phyloP scores from a whole-genome alignment of 192 early-diverging fungal genomes.

The Dissophora ornata region DNA sequence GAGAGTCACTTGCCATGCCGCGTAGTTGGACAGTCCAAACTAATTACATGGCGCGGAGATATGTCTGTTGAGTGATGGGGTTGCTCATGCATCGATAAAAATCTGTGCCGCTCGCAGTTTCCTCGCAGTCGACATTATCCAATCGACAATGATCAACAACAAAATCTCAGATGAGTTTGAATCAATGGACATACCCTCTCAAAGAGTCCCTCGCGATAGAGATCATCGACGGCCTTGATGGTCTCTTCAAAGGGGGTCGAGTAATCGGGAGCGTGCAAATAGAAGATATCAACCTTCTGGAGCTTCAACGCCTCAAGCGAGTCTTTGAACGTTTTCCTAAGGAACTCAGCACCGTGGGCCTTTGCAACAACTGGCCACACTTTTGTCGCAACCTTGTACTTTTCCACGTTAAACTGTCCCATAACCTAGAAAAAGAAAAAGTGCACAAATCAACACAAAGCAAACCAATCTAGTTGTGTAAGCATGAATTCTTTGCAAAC shows the following conservation, averaged over 20 bases:
- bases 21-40: constrained; percentile 53
- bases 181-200: constrained; percentile 30
- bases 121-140: too few relatives aligned
- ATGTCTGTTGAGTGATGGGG: too few relatives aligned
- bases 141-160: background rate
- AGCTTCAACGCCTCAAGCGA: constrained; percentile 60
- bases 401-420: constrained; percentile 4
- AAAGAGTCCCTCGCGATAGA: constrained; percentile 66
- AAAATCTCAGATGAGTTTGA: background rate
- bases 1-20: constrained; percentile 39
- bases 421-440: constrained; percentile 10
- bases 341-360: constrained; percentile 50
- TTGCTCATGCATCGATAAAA: too few relatives aligned
- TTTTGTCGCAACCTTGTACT: constrained; percentile 65
- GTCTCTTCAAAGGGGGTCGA: constrained; percentile 63
- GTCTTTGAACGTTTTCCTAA: constrained; percentile 29
- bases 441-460: too few relatives aligned
- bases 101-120: too few relatives aligned
- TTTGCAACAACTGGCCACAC: constrained; percentile 7
- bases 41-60: too few relatives aligned
- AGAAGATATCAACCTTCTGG: constrained; percentile 70
- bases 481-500: too few relatives aligned
- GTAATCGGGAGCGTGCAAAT: constrained; percentile 73
- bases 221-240: constrained; percentile 64
- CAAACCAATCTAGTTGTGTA: too few relatives aligned